Evolutionary conservation across 306 rosid species (phyloP).

Genomic region (Dryas alaskensis): DNA sequence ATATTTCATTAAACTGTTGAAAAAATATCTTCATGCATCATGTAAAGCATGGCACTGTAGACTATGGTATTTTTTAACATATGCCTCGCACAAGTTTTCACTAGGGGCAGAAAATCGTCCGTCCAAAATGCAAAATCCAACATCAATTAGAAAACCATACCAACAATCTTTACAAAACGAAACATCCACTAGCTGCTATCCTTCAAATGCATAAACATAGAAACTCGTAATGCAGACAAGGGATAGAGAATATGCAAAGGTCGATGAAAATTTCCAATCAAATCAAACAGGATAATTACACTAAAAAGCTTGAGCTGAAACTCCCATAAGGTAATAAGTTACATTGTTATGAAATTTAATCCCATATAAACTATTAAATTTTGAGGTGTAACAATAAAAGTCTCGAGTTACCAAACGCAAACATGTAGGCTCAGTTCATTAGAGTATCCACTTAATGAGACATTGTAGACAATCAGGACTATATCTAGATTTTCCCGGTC

Average conservation of each 20-base stretch:
- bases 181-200: not conserved
- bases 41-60: constrained; percentile 6
- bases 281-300: not conserved
- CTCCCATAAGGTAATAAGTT: no score
- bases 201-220: not conserved
- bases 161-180: not conserved
- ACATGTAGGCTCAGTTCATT: not conserved
- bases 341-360: not conserved
- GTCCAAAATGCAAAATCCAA: not conserved
- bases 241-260: not conserved
- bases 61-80: not conserved
- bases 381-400: not conserved
- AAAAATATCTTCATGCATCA: not conserved
- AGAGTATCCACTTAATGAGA: not conserved
- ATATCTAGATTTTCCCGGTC: not conserved
- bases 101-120: not conserved
- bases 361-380: not conserved
- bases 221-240: not conserved
- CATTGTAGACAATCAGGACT: not conserved
- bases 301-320: no score
- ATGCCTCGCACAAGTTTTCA: constrained; percentile 6
- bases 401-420: not conserved
- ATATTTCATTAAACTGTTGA: not conserved
- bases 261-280: not conserved
- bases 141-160: not conserved